A percentile compares a stretch with the other conserved stretches of the same genome.
Conservation (phyloP, 1,139 yeast genomes). For the Geotrichum aggregatum region DNA sequence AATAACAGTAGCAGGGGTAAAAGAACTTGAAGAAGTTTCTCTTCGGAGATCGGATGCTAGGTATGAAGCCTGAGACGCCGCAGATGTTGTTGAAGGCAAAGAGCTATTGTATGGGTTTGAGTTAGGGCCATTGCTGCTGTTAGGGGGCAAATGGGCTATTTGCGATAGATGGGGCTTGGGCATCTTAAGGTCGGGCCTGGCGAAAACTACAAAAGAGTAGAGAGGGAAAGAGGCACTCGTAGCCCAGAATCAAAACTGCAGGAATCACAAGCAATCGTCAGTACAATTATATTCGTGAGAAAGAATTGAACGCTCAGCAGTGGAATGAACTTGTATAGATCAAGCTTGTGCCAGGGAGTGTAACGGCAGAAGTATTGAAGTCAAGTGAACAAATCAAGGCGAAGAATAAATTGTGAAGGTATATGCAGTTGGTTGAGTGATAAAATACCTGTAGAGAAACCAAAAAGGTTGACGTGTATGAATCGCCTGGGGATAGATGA, state of each 20-base stretch:
- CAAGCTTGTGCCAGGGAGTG: too few relatives aligned
- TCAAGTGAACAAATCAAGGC: too few relatives aligned
- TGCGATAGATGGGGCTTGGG: background rate
- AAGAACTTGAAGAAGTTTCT: conserved; percentile 12
- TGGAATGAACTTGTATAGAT: too few relatives aligned
- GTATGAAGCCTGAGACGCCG: background rate
- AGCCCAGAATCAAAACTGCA: background rate
- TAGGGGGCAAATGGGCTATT: background rate
- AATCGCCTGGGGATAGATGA: too few relatives aligned
- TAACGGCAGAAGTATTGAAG: too few relatives aligned
- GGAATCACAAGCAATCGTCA: background rate
- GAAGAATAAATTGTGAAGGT: too few relatives aligned
- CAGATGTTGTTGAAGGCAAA: background rate
- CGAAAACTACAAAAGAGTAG: background rate
- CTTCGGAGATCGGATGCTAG: conserved; percentile 13
- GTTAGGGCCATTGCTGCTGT: background rate
- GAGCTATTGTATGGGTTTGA: background rate
- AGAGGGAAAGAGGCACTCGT: background rate
- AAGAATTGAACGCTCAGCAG: too few relatives aligned
- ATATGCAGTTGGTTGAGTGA: too few relatives aligned
- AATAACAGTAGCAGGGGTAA: conserved; percentile 16
- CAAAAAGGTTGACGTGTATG: too few relatives aligned
- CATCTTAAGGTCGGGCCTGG: background rate
- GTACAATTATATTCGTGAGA: background rate
- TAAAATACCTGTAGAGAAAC: too few relatives aligned